Evolutionary conservation across 805 yeast genomes (phyloP).

Genomic region (Nakazawaea sp.): DNA sequence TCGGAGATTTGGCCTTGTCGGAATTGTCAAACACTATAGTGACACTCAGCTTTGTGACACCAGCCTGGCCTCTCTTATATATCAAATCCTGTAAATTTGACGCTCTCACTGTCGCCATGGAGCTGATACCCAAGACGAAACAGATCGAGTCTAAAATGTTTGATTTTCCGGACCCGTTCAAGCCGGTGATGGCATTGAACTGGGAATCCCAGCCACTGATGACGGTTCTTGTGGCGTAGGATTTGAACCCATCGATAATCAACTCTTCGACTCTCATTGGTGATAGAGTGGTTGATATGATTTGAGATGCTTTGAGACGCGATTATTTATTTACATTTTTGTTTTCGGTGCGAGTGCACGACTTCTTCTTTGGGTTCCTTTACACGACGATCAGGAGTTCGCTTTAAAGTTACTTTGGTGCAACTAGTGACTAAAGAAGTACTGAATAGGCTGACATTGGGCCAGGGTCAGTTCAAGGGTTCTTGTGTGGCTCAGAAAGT

Average conservation of each 20-base stretch:
- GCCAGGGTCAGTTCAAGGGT: neutral
- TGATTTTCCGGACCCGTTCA: slow-evolving; percentile 96
- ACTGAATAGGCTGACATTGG: neutral
- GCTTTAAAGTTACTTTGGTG: no score
- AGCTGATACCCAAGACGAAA: slow-evolving; percentile 93
- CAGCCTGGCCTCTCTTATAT: slow-evolving; percentile 97
- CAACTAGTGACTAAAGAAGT: neutral
- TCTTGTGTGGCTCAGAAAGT: neutral
- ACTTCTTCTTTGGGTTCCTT: no score
- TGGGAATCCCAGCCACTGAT: slow-evolving; percentile 93
- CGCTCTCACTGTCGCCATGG: slow-evolving; percentile 94
- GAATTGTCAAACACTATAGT: slow-evolving; percentile 90
- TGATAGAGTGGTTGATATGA: no score
- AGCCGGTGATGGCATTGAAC: slow-evolving; percentile 96
- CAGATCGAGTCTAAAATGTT: slow-evolving; percentile 96
- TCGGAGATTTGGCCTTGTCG: slow-evolving; percentile 72
- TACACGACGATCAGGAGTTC: no score
- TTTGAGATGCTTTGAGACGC: no score
- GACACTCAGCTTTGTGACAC: slow-evolving; percentile 94
- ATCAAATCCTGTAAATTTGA: slow-evolving; percentile 88
- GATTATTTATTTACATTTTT: neutral
- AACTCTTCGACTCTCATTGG: slow-evolving; percentile 90
- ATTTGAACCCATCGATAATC: slow-evolving; percentile 95
- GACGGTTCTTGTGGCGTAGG: slow-evolving; percentile 95
- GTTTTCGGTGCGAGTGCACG: no score